phyloP scores from a whole-genome alignment of 169 alveolate species.

The Plasmodium gonderi region DNA sequence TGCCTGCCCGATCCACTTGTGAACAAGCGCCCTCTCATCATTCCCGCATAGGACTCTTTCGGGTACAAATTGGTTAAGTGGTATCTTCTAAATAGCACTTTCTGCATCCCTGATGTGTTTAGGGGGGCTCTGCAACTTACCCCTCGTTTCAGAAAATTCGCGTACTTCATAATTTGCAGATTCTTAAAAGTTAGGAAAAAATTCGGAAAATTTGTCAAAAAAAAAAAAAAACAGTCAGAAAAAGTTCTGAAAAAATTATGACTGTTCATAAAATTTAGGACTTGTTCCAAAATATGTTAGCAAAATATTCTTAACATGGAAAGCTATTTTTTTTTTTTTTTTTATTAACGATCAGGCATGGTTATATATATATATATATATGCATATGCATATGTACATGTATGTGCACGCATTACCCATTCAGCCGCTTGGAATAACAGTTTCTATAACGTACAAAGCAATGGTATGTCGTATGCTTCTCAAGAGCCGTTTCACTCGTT shows the following conservation, averaged over 20 bases:
- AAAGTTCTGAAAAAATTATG: background rate
- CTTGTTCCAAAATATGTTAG: background rate
- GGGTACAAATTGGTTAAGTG: background rate
- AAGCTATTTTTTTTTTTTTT: background rate
- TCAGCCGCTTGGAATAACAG: no score
- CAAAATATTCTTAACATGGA: background rate
- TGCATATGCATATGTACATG: no score
- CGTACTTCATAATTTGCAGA: slow-evolving; percentile 18
- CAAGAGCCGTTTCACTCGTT: background rate
- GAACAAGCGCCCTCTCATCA: background rate
- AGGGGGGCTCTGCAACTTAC: slow-evolving; percentile 6
- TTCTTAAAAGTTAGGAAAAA: background rate
- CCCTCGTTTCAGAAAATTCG: slow-evolving; percentile 24
- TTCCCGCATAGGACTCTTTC: background rate
- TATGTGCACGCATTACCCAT: no score
- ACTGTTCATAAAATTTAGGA: background rate
- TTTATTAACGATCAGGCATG: background rate
- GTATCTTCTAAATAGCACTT: background rate
- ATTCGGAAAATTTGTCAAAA: background rate
- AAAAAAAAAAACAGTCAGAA: no score
- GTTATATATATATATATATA: no score
- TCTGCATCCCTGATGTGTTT: background rate
- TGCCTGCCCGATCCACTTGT: slow-evolving; percentile 16
- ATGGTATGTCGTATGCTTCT: background rate
- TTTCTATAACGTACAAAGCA: slow-evolving; percentile 1